Evolutionary conservation across 208 protist species (phyloP).

Genomic region (Leishmania martiniquensis): DNA sequence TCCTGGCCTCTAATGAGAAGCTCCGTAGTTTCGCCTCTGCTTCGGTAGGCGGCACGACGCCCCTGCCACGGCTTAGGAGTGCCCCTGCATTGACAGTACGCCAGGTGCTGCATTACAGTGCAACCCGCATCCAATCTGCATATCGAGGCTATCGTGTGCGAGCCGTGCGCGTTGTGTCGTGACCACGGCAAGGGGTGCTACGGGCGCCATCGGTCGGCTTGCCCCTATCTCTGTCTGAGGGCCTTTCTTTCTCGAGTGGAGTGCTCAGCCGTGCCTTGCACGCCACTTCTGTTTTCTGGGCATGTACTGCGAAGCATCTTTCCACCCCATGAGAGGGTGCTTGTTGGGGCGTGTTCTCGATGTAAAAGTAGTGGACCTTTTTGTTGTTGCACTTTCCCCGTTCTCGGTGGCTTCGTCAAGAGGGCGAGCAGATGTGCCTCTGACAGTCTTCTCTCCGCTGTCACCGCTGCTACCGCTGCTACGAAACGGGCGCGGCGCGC

Average conservation of each 20-base stretch:
- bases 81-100: not conserved
- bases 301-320: not conserved
- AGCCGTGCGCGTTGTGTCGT: not conserved
- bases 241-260: not conserved
- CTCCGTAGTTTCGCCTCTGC: not conserved
- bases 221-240: not conserved
- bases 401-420: not conserved
- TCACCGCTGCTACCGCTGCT: no score
- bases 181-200: not conserved
- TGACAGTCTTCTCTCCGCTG: not conserved
- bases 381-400: not conserved
- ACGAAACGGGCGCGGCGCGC: not conserved
- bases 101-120: slow-evolving; percentile 24
- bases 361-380: not conserved
- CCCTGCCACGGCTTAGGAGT: not conserved
- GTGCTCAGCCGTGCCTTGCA: not conserved
- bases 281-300: not conserved
- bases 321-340: not conserved
- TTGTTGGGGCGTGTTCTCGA: not conserved
- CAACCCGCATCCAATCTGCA: slow-evolving; percentile 45
- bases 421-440: not conserved
- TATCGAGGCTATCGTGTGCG: slow-evolving; percentile 40
- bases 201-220: not conserved
- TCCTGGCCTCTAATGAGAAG: slow-evolving; percentile 11
- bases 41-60: not conserved